Conservation (phyloP, 106 monocot species). For the Allium fistulosum region DNA sequence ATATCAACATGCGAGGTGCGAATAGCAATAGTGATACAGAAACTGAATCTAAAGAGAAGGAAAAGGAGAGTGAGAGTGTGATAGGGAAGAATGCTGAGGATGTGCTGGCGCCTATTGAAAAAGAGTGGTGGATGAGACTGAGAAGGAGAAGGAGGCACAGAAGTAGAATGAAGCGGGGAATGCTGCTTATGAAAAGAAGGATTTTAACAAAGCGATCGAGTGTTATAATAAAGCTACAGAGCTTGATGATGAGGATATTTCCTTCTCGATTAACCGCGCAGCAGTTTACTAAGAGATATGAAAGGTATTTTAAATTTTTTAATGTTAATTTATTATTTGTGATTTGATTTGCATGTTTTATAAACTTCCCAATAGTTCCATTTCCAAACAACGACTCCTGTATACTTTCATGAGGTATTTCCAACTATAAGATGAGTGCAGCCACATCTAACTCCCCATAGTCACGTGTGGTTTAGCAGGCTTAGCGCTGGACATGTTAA, state of each 20-base stretch:
- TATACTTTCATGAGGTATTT: too few species aligned
- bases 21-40: slow-evolving; percentile 12
- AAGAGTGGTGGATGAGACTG: too few species aligned
- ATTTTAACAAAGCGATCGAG: slow-evolving; percentile 75
- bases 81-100: slow-evolving; percentile 32
- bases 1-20: slow-evolving; percentile 53
- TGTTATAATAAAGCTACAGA: slow-evolving; percentile 70
- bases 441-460: too few species aligned
- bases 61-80: background rate
- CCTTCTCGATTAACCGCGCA: slow-evolving; percentile 81
- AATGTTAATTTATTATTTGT: too few species aligned
- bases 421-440: too few species aligned
- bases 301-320: slow-evolving; percentile 38
- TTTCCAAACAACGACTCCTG: too few species aligned
- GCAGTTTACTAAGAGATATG: slow-evolving; percentile 95
- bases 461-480: too few species aligned
- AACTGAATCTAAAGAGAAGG: background rate
- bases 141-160: too few species aligned
- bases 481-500: too few species aligned
- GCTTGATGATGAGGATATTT: slow-evolving; percentile 90
- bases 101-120: too few species aligned
- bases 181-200: slow-evolving; percentile 91
- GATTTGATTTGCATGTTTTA: too few species aligned
- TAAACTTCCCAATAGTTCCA: too few species aligned
- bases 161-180: slow-evolving; percentile 90